Evolutionary conservation across 208 protist genomes (phyloP).

Genomic region (Leishmania amazonensis): DNA sequence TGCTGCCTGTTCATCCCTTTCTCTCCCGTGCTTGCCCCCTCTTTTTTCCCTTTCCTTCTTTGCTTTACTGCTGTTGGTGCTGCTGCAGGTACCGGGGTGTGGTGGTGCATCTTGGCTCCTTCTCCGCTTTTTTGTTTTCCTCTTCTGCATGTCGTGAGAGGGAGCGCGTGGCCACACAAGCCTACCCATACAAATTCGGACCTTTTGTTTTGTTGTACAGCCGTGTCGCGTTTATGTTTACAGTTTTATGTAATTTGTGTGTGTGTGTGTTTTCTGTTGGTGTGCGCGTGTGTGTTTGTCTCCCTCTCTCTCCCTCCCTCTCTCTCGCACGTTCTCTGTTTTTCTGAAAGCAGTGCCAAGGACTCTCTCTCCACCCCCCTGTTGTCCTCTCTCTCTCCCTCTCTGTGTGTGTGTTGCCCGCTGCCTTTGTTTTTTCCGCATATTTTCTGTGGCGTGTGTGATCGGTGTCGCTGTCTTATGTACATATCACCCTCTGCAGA

Average conservation of each 20-base stretch:
- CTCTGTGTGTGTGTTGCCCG: not conserved
- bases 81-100: not conserved
- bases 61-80: not conserved
- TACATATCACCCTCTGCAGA: not conserved
- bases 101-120: not conserved
- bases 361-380: not conserved
- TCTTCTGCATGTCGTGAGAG: not conserved
- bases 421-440: not conserved
- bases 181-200: not conserved
- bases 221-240: not conserved
- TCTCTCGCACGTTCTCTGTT: not conserved
- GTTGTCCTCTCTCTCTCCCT: not conserved
- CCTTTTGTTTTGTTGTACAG: not conserved
- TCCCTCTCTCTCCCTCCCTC: not conserved
- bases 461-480: not conserved
- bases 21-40: not conserved
- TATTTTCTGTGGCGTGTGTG: not conserved
- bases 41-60: not conserved
- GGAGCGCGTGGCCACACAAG: not conserved
- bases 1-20: not conserved
- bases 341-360: conserved; percentile 9
- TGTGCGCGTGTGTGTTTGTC: no score
- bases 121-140: not conserved
- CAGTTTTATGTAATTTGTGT: not conserved
- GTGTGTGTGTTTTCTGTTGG: no score